Evolutionary conservation across 2,329 filamentous ascomycete species (phyloP), one percentile per base, ranked within the genome.

Genomic region (Arthrobotrys conoides): DNA sequence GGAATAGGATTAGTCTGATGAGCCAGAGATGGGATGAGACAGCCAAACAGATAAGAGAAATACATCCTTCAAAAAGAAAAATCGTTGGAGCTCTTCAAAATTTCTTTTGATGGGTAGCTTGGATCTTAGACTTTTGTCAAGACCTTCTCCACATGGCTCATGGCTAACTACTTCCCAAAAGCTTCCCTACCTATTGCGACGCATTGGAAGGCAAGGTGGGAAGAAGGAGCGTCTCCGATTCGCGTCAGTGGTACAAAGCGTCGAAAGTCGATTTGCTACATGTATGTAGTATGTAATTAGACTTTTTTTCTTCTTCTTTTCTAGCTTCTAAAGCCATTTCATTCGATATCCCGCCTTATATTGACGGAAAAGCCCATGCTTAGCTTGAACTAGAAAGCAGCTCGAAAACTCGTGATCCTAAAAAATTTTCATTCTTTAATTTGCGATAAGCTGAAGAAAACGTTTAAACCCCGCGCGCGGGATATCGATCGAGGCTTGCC

Each of bases 221-320:
- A 69, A 71, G 61, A 71, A 77, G 73, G 73, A 77, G 73, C 61
- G 61, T 77, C 73, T 77, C 73, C 73, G 73, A 77, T 77, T 77
- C 73, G 73, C 73, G 73, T 77, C 73, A 71, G 67, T 41, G 73
- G 41, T 68, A 59, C 44, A 36, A 55, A 16, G 67, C 33, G 20
- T 44, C 46, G 57, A 46, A 44, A 57, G 33, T 61, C 55, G 36
- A 61, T 61, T 61, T 20, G 20, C n/a, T 20, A n/a, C n/a, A n/a
- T n/a, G n/a, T n/a, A n/a, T n/a, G n/a, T n/a, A n/a, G n/a, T n/a
- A n/a, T n/a, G n/a, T n/a, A 49, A 22, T 20, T 61, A 61, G 36
- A 61, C 55, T 44, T 57, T 65, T 61, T 30, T 38, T 64, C 30
- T 65, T 61, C 6, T 38, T 64, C 30, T 30, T 36, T 67, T 46